Percentiles rank a stretch among this genome's conserved stretches.
Evolutionary conservation across 2,329 filamentous ascomycete genomes (phyloP).

Genomic region (Colletotrichum navitas): DNA sequence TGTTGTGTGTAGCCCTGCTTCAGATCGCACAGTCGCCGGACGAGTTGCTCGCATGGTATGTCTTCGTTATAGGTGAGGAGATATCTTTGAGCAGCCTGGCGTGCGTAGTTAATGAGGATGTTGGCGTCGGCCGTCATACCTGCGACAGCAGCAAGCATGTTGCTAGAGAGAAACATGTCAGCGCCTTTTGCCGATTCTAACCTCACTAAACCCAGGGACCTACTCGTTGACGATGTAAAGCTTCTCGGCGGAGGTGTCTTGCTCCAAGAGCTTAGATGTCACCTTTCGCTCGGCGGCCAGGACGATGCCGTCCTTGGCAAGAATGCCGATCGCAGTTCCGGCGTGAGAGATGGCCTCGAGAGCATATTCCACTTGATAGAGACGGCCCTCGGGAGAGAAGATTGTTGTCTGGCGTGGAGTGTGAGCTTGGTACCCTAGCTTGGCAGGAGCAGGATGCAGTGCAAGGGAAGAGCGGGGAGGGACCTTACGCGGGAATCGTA

Average conservation of each 20-base stretch:
- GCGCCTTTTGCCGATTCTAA: neutral
- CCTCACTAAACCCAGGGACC: constrained; percentile 48
- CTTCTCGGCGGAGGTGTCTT: constrained; percentile 99
- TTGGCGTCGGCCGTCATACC: constrained; percentile 99
- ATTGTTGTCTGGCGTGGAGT: constrained; percentile 84
- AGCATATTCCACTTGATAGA: constrained; percentile 99
- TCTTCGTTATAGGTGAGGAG: constrained; percentile 99
- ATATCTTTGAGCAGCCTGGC: constrained; percentile 95
- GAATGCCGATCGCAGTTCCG: constrained; percentile 94
- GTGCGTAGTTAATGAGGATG: constrained; percentile 99
- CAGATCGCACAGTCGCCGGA: constrained; percentile 94
- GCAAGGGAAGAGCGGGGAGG: constrained; percentile 45
- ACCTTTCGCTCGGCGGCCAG: constrained; percentile 98
- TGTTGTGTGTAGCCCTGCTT: constrained; percentile 99
- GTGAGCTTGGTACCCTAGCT: constrained; percentile 43
- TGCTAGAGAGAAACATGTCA: constrained; percentile 69
- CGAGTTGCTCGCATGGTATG: constrained; percentile 98
- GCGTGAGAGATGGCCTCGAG: constrained; percentile 99
- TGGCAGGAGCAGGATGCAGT: constrained; percentile 39
- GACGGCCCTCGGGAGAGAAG: constrained; percentile 98
- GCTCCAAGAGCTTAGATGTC: constrained; percentile 98
- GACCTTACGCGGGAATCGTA: constrained; percentile 92
- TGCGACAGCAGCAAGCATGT: constrained; percentile 99
- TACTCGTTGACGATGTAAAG: constrained; percentile 99
- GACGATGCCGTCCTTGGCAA: constrained; percentile 98